A percentile compares a stretch with the other conserved stretches of the same genome.
Conservation (phyloP, 2,329 filamentous ascomycete species). For the Cordyceps cateniannulata region DNA sequence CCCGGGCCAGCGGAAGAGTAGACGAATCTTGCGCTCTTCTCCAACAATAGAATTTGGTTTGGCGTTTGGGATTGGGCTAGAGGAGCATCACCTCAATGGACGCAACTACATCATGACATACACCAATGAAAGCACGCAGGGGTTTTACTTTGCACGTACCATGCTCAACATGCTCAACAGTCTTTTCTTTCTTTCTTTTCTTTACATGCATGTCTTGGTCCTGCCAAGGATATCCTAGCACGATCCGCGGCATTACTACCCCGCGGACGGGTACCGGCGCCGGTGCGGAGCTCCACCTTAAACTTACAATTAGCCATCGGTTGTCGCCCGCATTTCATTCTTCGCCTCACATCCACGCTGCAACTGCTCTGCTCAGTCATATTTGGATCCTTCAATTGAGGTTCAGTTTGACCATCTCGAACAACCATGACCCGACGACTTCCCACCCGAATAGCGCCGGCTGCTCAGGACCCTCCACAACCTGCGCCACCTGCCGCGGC, state of each 20-base stretch:
- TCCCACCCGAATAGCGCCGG: not conserved
- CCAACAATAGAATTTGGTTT: not conserved
- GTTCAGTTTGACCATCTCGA: not conserved
- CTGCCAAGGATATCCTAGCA: not conserved
- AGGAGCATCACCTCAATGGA: not conserved
- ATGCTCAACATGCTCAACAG: no score
- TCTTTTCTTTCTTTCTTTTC: not conserved
- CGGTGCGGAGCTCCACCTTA: not conserved
- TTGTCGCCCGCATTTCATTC: not conserved
- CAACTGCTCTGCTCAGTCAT: not conserved
- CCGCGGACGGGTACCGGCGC: conserved; percentile 6
- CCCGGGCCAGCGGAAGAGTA: conserved; percentile 6
- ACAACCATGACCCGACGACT: not conserved
- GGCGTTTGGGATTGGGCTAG: not conserved
- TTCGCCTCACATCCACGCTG: not conserved
- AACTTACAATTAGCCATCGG: not conserved
- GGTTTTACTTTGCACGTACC: not conserved
- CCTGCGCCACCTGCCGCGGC: not conserved
- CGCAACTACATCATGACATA: not conserved
- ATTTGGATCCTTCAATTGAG: not conserved
- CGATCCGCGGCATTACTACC: not conserved
- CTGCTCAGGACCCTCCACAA: not conserved
- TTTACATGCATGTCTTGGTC: not conserved
- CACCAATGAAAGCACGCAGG: not conserved
- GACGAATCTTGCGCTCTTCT: not conserved